A percentile compares a stretch with the other conserved stretches of the same genome.
Evolutionary conservation across 2,329 filamentous ascomycete species (phyloP).

Genomic region (Talaromyces sp.): DNA sequence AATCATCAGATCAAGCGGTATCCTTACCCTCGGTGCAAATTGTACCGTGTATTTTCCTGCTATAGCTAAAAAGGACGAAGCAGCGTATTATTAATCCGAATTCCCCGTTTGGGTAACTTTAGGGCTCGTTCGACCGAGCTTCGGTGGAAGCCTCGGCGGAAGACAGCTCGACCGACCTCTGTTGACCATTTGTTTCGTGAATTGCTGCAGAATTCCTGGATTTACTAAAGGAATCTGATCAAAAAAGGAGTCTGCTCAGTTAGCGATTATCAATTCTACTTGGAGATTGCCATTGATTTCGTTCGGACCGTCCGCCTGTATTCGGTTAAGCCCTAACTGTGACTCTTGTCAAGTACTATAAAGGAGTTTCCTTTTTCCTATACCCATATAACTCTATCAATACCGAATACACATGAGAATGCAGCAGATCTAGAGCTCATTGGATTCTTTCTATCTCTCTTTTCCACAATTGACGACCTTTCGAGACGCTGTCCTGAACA

Average conservation of each 20-base stretch:
- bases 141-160: slow-evolving; percentile 1
- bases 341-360: not conserved
- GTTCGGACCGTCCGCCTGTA: not conserved
- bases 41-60: not conserved
- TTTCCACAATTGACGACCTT: not conserved
- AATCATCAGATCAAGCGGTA: not conserved
- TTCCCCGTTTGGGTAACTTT: not conserved
- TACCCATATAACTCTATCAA: not conserved
- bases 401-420: not conserved
- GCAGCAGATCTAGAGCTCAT: not conserved
- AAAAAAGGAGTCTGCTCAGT: not conserved
- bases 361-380: not conserved
- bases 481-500: not conserved
- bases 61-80: not conserved
- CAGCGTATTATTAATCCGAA: not conserved
- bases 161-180: not conserved
- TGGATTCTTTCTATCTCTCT: not conserved
- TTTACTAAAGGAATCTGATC: not conserved
- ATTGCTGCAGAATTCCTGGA: not conserved
- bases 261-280: not conserved
- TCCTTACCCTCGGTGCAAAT: not conserved
- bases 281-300: not conserved
- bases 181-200: not conserved
- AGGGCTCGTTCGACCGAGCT: not conserved
- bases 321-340: not conserved